Evolutionary conservation across 768 basidiomycete genomes (phyloP).

Genomic region (Albatrellus ellisii): DNA sequence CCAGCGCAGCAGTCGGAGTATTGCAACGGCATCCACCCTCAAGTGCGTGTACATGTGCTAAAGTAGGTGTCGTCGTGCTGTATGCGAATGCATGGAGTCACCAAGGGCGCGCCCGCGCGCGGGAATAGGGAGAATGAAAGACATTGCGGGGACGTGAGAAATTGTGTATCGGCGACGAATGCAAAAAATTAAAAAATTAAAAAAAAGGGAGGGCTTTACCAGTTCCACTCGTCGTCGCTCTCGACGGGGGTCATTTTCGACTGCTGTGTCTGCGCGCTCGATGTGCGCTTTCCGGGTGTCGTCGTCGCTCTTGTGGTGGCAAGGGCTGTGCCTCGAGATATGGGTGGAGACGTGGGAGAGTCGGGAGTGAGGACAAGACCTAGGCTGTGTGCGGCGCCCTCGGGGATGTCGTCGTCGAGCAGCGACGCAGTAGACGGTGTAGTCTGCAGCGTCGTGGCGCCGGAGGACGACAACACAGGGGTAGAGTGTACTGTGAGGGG

Average conservation of each 20-base stretch:
- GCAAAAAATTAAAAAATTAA: neutral
- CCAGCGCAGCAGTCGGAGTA: too few species aligned
- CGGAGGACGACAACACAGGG: too few species aligned
- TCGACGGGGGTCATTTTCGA: conserved; percentile 1
- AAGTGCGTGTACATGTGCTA: too few species aligned
- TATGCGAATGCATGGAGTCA: too few species aligned
- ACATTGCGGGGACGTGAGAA: too few species aligned
- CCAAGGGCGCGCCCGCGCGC: too few species aligned
- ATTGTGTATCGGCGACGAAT: neutral
- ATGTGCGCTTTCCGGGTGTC: neutral
- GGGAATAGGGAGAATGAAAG: too few species aligned
- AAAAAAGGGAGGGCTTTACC: conserved; percentile 5
- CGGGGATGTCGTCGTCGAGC: conserved; percentile 7
- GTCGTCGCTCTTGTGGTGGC: neutral
- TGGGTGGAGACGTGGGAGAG: conserved; percentile 1
- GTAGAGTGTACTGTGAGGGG: too few species aligned
- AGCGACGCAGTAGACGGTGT: conserved; percentile 1
- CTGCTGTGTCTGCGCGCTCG: neutral
- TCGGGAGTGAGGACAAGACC: neutral
- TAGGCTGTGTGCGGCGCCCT: conserved; percentile 4
- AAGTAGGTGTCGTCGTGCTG: too few species aligned
- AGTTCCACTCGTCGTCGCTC: conserved; percentile 13
- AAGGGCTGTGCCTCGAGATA: too few species aligned
- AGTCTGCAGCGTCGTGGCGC: neutral
- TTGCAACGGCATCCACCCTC: too few species aligned